Evolutionary conservation across 345 rosid species (phyloP), one percentile per base, ranked within the genome.

Genomic region (Erucastrum elatum): DNA sequence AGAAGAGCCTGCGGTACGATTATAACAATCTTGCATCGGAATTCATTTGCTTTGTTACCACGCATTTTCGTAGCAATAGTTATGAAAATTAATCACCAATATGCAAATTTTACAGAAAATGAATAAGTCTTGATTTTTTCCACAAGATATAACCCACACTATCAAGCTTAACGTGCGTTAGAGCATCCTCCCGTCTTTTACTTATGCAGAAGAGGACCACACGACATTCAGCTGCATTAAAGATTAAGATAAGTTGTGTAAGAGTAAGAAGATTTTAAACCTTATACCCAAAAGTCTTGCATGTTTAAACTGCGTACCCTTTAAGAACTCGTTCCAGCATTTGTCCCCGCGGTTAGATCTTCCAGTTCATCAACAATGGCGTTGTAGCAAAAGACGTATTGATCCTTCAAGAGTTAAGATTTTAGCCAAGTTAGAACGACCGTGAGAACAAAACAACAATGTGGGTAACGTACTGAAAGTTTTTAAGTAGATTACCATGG

Each of bases 281-380:
- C 2, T 29, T 39, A 30, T 9, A 3, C 27, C 27, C 34, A 12
- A 58, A 8, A 44, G 51, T 58, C 8, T 21, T 60, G 69, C 58
- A 1, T 58, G 31, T 25, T 53, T 39, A 27, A 27, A 61, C 12
- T 11, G 46, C 51, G 44, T 0, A 84, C 89, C 89, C 81, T 68
- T 72, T 74, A 78, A 55, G 81, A 78, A 81, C 78, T 74, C 7
- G 8, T 75, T 72, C 72, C 79, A 12, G 41, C 5, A 11, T 72
- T 41, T 75, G 75, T 75, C 71, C 80, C 84, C 8, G 82, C 76
- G 21, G 86, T 78, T 17, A 95, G 77, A 68, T 87, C 90, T 74
- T 87, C 89, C 80, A 93, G 68, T 80, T 93, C 96, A 74, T 93
- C 94, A 26, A 87, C 73, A 56, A 93, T 84, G 0, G 89, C 98